A percentile compares a stretch with the other conserved stretches of the same genome.
phyloP scores from a whole-genome alignment of 1,284 basidiomycete species.

The Heliocybe sulcata region DNA sequence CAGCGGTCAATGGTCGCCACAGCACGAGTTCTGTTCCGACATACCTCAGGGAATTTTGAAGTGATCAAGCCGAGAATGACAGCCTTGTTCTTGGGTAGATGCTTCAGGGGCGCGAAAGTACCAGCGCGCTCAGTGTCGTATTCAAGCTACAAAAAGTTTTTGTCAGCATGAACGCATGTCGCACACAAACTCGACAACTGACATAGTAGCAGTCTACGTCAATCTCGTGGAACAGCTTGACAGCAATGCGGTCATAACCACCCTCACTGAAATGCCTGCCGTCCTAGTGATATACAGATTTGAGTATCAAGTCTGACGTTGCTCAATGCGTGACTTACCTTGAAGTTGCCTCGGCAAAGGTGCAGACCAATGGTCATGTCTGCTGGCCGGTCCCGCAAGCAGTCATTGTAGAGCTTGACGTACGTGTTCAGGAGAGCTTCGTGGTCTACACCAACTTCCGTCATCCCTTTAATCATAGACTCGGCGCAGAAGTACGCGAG shows the following conservation, averaged over 20 bases:
- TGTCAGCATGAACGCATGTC: no score
- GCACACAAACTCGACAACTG: no score
- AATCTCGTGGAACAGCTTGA: constrained; percentile 65
- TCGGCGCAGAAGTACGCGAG: constrained; percentile 63
- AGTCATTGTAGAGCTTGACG: constrained; percentile 64
- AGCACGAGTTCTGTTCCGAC: constrained; percentile 1
- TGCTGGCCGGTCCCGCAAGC: constrained; percentile 45
- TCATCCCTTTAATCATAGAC: constrained; percentile 56
- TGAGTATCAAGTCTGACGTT: neutral
- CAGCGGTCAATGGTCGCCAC: neutral
- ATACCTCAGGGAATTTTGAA: constrained; percentile 57
- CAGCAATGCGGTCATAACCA: constrained; percentile 68
- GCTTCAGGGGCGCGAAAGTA: constrained; percentile 58
- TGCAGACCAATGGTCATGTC: constrained; percentile 71
- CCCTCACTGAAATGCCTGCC: constrained; percentile 69
- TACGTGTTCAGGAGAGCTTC: constrained; percentile 63
- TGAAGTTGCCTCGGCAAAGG: constrained; percentile 78
- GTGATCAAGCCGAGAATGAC: constrained; percentile 72
- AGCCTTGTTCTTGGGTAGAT: constrained; percentile 61
- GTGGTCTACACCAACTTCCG: constrained; percentile 49
- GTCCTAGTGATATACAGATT: no score
- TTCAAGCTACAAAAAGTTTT: constrained; percentile 43
- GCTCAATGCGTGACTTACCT: constrained; percentile 22
- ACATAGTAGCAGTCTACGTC: constrained; percentile 75
- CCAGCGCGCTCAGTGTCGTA: constrained; percentile 75